Base-by-base conservation (phyloP, 2,329 filamentous ascomycete species). In the Aureobasidium uvarum region DNA sequence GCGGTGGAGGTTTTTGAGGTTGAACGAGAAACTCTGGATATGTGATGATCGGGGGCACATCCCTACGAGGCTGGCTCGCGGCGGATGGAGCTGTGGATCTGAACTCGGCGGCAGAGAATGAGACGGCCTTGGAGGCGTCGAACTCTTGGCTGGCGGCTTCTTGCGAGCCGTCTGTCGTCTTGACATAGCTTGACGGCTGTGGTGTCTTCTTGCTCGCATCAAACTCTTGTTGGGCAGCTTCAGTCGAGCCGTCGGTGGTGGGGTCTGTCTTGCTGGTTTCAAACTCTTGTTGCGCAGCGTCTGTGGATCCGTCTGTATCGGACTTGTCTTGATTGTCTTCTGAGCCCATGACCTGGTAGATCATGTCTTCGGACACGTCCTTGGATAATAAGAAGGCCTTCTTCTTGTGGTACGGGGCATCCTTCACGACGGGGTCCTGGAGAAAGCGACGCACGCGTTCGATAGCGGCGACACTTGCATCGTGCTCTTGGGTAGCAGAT, bases 391-490 rank as follows among this genome's bases (percentile, higher is more conserved):
- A 79, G 70, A 96, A 96, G 8, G 85, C 84, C 23, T 84, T 80
- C 79, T 96, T 96, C 76, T 86, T 88, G 65, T 91, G 88, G 51
- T 83, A 81, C 0, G 89, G 81, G 39, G 89, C 86, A 75, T 88
- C 80, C 66, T 84, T 86, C 66, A 96, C 90, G 23, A 83, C 81
- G 8, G 90, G 86, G 67, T 96, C 89, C 59, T 90, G 81, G 4
- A 97, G 83, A 73, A 96, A 97, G 62, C 82, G 85, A 50, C 84
- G 83, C 33, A 92, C 92, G 73, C 92, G 86, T 18, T 91, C 86
- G 41, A 90, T 50, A 13, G 52, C 41, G 5, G 63, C 39, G 23
- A 33, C 3, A 36, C 14, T 64, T 10, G 62, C 51, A 62, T 66
- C 55, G 36, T 55, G 41, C 45, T 66, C 67, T 51, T 66, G 36